A percentile compares a stretch with the other conserved stretches of the same genome.
These are phyloP conservation scores for Hyparrhenia diplandra DNA, from an alignment of 176 grass and related monocot species.

Conservation along the genomic window DNA sequence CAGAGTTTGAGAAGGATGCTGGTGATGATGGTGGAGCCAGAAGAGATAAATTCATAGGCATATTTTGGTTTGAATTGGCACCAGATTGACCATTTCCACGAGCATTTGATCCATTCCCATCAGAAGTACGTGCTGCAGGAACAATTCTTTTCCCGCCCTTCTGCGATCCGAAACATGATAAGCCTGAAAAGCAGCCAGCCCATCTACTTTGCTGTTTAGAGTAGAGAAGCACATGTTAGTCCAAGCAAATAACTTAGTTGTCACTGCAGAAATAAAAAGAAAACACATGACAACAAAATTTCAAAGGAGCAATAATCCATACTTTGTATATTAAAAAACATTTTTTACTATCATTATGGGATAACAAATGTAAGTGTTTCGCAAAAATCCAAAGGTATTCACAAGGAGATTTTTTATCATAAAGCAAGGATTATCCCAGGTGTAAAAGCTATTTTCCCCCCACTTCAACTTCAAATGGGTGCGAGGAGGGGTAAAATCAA, in stretches of 20 bases:
- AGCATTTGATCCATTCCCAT: conserved; percentile 47
- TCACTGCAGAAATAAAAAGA: not conserved
- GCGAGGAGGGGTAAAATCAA: not conserved
- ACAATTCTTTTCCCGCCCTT: conserved; percentile 76
- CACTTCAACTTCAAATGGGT: conserved; percentile 4
- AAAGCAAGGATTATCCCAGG: not conserved
- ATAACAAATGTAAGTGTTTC: not conserved
- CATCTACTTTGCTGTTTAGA: conserved; percentile 59
- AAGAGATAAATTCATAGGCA: conserved; percentile 67
- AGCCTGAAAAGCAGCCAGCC: conserved; percentile 66
- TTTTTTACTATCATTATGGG: not conserved
- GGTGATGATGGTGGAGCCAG: conserved; percentile 81
- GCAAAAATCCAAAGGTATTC: not conserved
- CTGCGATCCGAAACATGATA: conserved; percentile 80
- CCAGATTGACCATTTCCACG: conserved; percentile 54
- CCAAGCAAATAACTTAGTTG: not conserved
- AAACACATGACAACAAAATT: not conserved
- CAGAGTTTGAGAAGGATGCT: conserved; percentile 74
- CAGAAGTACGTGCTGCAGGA: conserved; percentile 68
- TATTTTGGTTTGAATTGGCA: conserved; percentile 64
- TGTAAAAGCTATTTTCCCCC: conserved; percentile 2
- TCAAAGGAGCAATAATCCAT: not conserved
- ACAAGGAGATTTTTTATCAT: not conserved
- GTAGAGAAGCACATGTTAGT: conserved; percentile 20
- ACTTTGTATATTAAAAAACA: not conserved